Conservation (phyloP, 129 eudicot species). For the Oenanthe sinensis region DNA sequence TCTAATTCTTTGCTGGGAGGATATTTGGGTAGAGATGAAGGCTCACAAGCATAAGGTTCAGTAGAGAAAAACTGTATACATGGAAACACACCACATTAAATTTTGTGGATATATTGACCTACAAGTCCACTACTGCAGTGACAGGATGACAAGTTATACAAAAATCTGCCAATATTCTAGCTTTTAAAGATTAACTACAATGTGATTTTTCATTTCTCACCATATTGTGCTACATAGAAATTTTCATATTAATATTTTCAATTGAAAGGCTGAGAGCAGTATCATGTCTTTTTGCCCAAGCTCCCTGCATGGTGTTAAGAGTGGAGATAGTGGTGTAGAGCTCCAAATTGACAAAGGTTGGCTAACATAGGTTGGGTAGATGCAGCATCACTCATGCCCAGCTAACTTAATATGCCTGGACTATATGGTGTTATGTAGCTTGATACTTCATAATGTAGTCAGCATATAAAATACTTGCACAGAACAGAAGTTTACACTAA, state of each 20-base stretch:
- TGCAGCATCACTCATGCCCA: background rate
- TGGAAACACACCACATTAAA: slow-evolving; percentile 15
- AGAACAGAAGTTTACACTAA: background rate
- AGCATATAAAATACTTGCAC: background rate
- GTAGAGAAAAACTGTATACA: slow-evolving; percentile 59
- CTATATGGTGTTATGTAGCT: background rate
- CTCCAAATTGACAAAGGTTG: background rate
- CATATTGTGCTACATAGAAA: background rate
- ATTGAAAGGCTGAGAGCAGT: background rate
- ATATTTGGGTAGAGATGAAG: slow-evolving; percentile 80
- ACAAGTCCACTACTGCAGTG: background rate
- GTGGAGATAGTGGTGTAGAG: background rate
- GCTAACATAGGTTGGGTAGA: background rate
- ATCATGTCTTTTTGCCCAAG: background rate
- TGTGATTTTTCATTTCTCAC: background rate
- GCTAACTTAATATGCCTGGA: background rate
- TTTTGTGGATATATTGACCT: background rate
- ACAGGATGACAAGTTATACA: background rate
- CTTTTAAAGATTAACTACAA: background rate
- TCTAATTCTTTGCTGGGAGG: slow-evolving; percentile 96
- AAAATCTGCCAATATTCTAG: background rate
- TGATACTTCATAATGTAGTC: background rate
- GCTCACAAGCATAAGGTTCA: slow-evolving; percentile 87
- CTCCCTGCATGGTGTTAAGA: background rate
- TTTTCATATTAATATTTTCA: background rate